Evolutionary conservation across 148 eudicot species (phyloP).

Genomic region (Polygonum aviculare): DNA sequence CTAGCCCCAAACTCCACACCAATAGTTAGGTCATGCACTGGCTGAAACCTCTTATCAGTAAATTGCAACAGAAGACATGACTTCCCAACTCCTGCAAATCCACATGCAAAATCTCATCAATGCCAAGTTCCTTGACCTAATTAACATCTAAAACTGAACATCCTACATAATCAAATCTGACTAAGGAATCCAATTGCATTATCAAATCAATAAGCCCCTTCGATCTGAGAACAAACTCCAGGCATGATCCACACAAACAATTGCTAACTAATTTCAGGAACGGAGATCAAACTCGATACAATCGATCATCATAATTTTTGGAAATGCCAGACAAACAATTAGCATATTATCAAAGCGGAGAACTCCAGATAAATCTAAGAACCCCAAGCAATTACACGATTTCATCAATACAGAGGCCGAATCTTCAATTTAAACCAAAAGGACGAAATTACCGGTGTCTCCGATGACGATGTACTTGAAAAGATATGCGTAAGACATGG

Average conservation of each 20-base stretch:
- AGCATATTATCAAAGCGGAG: background rate
- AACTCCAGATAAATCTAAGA: background rate
- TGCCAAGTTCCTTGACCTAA: background rate
- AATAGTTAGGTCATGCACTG: constrained; percentile 39
- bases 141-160: background rate
- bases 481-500: constrained; percentile 83
- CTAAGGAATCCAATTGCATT: background rate
- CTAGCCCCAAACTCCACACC: constrained; percentile 47
- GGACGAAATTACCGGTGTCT: constrained; percentile 47
- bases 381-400: background rate
- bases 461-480: constrained; percentile 93
- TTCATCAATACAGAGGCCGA: background rate
- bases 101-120: constrained; percentile 11
- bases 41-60: constrained; percentile 40
- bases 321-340: background rate
- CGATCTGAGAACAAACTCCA: background rate
- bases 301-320: background rate
- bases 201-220: too few species aligned
- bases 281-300: background rate
- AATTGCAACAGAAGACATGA: constrained; percentile 41
- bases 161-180: background rate
- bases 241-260: background rate
- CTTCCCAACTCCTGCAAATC: constrained; percentile 37
- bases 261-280: background rate
- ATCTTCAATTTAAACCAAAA: background rate